A percentile compares a stretch with the other conserved stretches of the same genome.
These are phyloP conservation scores for Dalbergia cochinchinensis DNA, from an alignment of 306 rosid genomes.

Conservation along the genomic window DNA sequence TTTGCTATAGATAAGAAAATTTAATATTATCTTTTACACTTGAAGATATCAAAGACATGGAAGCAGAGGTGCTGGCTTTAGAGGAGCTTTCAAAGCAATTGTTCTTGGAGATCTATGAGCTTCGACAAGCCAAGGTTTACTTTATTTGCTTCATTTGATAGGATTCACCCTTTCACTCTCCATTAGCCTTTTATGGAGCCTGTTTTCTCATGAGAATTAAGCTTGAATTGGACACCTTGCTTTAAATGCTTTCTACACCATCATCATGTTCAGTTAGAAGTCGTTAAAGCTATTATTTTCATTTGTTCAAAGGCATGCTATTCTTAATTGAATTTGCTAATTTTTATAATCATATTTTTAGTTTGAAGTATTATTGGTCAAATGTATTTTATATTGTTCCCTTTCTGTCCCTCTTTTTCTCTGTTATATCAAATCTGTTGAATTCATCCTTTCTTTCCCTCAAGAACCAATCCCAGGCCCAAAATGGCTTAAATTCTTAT, in stretches of 20 bases:
- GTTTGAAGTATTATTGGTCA: not conserved
- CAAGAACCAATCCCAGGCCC: not conserved
- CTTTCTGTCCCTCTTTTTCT: not conserved
- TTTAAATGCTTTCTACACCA: not conserved
- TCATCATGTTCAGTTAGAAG: not conserved
- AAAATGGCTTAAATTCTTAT: not conserved
- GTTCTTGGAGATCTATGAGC: conserved; percentile 96
- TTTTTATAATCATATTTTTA: not conserved
- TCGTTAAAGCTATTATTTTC: not conserved
- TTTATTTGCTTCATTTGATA: conserved; percentile 3
- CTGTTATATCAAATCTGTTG: not conserved
- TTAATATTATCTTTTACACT: conserved; percentile 28
- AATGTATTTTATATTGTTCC: not conserved
- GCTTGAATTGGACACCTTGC: not conserved
- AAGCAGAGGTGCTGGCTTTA: conserved; percentile 90
- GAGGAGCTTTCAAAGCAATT: conserved; percentile 98
- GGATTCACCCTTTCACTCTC: conserved; percentile 23
- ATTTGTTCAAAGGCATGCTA: not conserved
- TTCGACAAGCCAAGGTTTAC: conserved; percentile 92
- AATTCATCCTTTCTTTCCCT: not conserved
- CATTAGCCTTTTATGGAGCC: not conserved
- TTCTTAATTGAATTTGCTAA: not conserved
- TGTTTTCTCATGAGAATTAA: not conserved
- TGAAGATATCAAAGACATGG: conserved; percentile 87
- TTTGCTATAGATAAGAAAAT: conserved; percentile 32